Percentiles rank a stretch among this genome's conserved stretches.
Conservation (phyloP, 2,329 filamentous ascomycete species). For the Aspergillus glaucus region DNA sequence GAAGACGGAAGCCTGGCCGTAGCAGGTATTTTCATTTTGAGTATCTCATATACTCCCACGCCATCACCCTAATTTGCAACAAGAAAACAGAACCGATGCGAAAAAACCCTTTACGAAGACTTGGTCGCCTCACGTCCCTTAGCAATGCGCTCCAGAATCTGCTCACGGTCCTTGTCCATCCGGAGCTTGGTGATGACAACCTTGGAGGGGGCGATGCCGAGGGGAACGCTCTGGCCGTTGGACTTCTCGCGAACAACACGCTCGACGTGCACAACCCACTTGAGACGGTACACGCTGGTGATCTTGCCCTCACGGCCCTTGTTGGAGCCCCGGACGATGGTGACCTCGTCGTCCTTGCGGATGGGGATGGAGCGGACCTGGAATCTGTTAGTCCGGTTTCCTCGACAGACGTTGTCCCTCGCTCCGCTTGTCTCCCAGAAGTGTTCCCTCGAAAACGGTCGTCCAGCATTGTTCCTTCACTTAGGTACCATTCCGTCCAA, state of each 20-base stretch:
- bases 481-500: background rate
- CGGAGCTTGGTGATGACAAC: slow-evolving; percentile 98
- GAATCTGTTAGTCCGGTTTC: slow-evolving; percentile 3
- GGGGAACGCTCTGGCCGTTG: slow-evolving; percentile 89
- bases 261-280: slow-evolving; percentile 96
- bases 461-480: background rate
- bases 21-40: slow-evolving; percentile 13
- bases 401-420: background rate
- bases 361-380: slow-evolving; percentile 93
- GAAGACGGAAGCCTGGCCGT: slow-evolving; percentile 10
- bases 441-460: background rate
- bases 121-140: slow-evolving; percentile 33
- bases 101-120: slow-evolving; percentile 6
- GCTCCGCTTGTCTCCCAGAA: too few species aligned
- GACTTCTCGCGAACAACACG: slow-evolving; percentile 95
- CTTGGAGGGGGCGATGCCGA: slow-evolving; percentile 94
- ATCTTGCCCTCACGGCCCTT: slow-evolving; percentile 99
- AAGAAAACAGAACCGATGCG: slow-evolving; percentile 44
- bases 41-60: slow-evolving; percentile 12
- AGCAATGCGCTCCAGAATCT: slow-evolving; percentile 41
- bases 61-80: slow-evolving; percentile 12
- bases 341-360: slow-evolving; percentile 95
- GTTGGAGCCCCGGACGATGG: slow-evolving; percentile 84
- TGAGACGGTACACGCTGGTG: slow-evolving; percentile 94
- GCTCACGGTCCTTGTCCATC: slow-evolving; percentile 57